phyloP scores from a whole-genome alignment of 805 yeast species.

The Blastobotrys mokoenaii region DNA sequence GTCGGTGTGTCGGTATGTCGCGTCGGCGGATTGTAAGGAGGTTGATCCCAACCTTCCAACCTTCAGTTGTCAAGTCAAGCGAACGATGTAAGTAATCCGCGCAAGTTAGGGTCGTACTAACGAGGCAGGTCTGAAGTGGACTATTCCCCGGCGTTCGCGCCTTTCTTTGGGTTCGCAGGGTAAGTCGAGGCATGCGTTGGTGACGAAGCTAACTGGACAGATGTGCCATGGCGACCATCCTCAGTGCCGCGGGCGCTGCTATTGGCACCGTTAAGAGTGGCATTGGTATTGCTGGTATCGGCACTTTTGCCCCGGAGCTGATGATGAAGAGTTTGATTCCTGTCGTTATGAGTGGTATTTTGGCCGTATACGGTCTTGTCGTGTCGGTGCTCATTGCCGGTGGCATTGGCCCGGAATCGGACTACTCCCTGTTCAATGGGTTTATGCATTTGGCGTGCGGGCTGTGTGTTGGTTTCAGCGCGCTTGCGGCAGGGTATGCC shows the following conservation, averaged over 20 bases:
- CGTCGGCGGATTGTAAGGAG: no score
- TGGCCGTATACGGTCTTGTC: conserved; percentile 93
- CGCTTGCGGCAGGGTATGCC: conserved; percentile 94
- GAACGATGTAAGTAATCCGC: no score
- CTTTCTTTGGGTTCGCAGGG: conserved; percentile 97
- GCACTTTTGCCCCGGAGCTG: conserved; percentile 93
- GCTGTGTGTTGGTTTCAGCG: conserved; percentile 89
- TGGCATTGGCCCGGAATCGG: conserved; percentile 66
- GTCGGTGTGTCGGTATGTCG: no score
- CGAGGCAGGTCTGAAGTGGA: conserved; percentile 32
- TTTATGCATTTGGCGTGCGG: conserved; percentile 98
- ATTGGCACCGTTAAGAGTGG: conserved; percentile 98
- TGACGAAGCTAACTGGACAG: conserved; percentile 18
- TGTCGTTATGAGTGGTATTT: conserved; percentile 96
- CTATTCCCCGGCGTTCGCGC: conserved; percentile 85
- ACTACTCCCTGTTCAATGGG: conserved; percentile 88
- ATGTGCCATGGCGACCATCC: conserved; percentile 84
- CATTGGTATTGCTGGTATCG: conserved; percentile 95
- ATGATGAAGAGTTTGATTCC: conserved; percentile 90
- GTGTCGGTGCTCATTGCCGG: conserved; percentile 90
- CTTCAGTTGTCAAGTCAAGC: no score
- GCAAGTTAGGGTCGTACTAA: no score
- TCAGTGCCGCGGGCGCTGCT: conserved; percentile 97
- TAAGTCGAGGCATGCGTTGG: conserved; percentile 21
- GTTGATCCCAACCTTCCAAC: no score